Conservation (phyloP, 2,329 filamentous ascomycete species). For the Pseudocercospora ulei region DNA sequence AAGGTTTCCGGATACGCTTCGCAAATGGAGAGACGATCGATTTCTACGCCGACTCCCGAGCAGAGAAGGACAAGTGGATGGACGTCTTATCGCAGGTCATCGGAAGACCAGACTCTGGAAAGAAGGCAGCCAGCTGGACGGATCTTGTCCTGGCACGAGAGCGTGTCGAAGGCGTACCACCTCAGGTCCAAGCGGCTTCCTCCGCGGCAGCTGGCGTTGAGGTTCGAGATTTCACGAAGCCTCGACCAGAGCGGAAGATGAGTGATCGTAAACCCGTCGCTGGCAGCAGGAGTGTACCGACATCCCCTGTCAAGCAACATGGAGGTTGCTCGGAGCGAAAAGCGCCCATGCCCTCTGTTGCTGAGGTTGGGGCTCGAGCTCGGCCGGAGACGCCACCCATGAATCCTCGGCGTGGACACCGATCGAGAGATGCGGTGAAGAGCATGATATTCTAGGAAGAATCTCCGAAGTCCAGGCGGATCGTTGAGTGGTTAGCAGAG, state of each 20-base stretch:
- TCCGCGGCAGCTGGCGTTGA: conserved; percentile 10
- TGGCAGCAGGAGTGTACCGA: conserved; percentile 24
- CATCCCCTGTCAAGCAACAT: conserved; percentile 23
- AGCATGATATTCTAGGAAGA: conserved; percentile 35
- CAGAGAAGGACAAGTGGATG: conserved; percentile 93
- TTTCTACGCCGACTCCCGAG: conserved; percentile 85
- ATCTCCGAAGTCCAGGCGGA: conserved; percentile 4
- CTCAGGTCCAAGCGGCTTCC: conserved; percentile 6
- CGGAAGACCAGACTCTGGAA: conserved; percentile 46
- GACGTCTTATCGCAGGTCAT: conserved; percentile 65
- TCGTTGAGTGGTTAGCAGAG: conserved; percentile 2
- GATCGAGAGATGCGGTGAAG: conserved; percentile 33
- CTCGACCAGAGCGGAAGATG: conserved; percentile 17
- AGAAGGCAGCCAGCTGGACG: conserved; percentile 49
- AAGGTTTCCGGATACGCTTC: conserved; percentile 97
- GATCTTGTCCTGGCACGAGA: conserved; percentile 49
- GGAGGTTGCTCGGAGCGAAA: conserved; percentile 14
- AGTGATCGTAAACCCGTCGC: conserved; percentile 23
- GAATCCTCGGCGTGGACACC: conserved; percentile 27
- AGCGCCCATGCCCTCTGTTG: conserved; percentile 15
- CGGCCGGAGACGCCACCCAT: conserved; percentile 32
- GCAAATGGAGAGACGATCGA: conserved; percentile 97
- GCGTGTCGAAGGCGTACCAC: conserved; percentile 16
- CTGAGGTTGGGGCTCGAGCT: conserved; percentile 15
- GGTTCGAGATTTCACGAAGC: conserved; percentile 29